Conservation (phyloP, 2,329 filamentous ascomycete species). For the Verticillium zaregamsianum region DNA sequence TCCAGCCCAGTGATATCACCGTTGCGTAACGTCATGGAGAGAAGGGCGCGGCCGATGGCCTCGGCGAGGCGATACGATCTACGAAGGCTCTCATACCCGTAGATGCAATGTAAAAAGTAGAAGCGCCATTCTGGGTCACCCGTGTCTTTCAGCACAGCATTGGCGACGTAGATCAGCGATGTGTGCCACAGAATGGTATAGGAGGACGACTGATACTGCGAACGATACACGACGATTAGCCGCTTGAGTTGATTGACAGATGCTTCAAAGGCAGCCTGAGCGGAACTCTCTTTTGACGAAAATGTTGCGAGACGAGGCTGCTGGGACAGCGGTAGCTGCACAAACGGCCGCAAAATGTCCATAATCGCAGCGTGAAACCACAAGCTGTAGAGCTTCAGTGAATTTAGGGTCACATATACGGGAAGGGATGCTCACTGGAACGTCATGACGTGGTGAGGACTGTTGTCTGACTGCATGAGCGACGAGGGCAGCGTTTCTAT, state of each 20-base stretch:
- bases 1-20: conserved; percentile 22
- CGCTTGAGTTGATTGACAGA: conserved; percentile 33
- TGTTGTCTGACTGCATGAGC: conserved; percentile 19
- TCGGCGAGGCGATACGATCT: conserved; percentile 30
- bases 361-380: conserved; percentile 35
- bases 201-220: conserved; percentile 23
- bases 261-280: conserved; percentile 24
- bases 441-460: conserved; percentile 27
- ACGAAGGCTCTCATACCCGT: conserved; percentile 30
- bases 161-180: conserved; percentile 32
- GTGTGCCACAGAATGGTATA: conserved; percentile 36
- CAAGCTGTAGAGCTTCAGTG: conserved; percentile 21
- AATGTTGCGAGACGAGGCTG: conserved; percentile 23
- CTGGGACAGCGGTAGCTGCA: conserved; percentile 1
- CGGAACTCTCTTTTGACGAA: conserved; percentile 19
- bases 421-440: conserved; percentile 26
- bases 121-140: conserved; percentile 24
- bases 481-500: conserved; percentile 22
- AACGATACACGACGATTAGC: conserved; percentile 30
- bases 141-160: conserved; percentile 26
- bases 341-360: conserved; percentile 27
- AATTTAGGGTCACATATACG: background rate
- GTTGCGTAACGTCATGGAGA: conserved; percentile 30
- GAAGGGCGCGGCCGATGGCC: conserved; percentile 25
- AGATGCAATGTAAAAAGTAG: conserved; percentile 33